Evolutionary conservation across 1,139 yeast species (phyloP).

Genomic region (Lodderomyces parapsilosis): DNA sequence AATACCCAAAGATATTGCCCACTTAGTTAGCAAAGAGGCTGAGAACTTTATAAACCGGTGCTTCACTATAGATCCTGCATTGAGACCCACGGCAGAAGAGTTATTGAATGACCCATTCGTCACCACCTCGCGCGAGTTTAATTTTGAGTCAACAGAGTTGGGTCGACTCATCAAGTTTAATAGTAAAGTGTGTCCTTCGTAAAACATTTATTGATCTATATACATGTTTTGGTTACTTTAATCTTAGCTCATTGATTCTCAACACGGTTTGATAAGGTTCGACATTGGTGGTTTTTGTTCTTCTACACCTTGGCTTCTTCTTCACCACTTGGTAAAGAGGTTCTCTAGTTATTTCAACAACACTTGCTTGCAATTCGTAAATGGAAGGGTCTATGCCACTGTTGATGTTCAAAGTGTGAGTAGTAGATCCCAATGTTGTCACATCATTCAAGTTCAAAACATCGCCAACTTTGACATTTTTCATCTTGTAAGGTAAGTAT

Average conservation of each 20-base stretch:
- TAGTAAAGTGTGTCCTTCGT: constrained; percentile 7
- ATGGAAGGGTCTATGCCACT: constrained; percentile 38
- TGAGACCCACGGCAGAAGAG: constrained; percentile 82
- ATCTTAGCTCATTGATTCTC: constrained; percentile 68
- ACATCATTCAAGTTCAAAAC: constrained; percentile 69
- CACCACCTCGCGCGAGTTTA: constrained; percentile 40
- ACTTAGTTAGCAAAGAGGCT: constrained; percentile 55
- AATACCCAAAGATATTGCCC: constrained; percentile 80
- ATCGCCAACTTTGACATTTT: constrained; percentile 80
- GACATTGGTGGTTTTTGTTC: constrained; percentile 71
- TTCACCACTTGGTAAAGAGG: constrained; percentile 62
- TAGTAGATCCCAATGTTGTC: constrained; percentile 80
- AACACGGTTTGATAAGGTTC: constrained; percentile 82
- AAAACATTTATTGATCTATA: background rate
- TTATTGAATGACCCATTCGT: constrained; percentile 63
- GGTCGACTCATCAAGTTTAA: constrained; percentile 43
- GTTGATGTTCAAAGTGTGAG: constrained; percentile 55
- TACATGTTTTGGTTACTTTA: constrained; percentile 19
- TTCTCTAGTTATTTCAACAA: constrained; percentile 82
- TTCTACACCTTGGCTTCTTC: constrained; percentile 80
- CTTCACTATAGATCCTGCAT: constrained; percentile 76
- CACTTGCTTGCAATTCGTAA: constrained; percentile 69
- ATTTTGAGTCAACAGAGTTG: constrained; percentile 63
- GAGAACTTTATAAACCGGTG: constrained; percentile 72
- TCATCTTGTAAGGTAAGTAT: constrained; percentile 72